These are phyloP conservation scores for Termitomyces sp. DNA, from an alignment of 768 basidiomycete species.

Conservation along the genomic window DNA sequence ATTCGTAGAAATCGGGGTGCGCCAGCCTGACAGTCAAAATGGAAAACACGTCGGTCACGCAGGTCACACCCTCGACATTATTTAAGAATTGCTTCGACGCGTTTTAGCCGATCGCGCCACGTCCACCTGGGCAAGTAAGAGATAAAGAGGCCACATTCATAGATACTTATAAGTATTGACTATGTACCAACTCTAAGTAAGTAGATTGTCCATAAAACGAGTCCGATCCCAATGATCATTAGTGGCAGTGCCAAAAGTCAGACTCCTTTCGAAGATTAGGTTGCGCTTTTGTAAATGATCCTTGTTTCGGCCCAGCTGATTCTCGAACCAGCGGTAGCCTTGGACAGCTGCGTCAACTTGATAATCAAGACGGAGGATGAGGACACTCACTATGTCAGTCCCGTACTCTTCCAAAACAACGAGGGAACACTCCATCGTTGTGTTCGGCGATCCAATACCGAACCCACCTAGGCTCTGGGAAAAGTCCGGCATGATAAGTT, in stretches of 20 bases:
- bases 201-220: background rate
- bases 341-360: background rate
- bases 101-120: background rate
- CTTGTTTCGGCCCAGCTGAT: slow-evolving; percentile 16
- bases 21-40: slow-evolving; percentile 1
- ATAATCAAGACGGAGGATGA: background rate
- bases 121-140: background rate
- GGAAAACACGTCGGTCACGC: slow-evolving; percentile 2
- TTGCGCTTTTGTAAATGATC: background rate
- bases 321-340: slow-evolving; percentile 21
- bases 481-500: slow-evolving; percentile 43
- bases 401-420: slow-evolving; percentile 40
- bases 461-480: slow-evolving; percentile 33
- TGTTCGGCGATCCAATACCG: slow-evolving; percentile 23
- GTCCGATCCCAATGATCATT: background rate
- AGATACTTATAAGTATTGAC: too few relatives aligned
- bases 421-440: slow-evolving; percentile 29
- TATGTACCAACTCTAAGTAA: background rate
- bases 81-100: background rate
- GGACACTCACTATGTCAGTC: slow-evolving; percentile 23
- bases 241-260: background rate
- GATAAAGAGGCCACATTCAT: background rate
- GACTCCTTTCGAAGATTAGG: too few relatives aligned
- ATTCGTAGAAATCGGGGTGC: slow-evolving; percentile 49
- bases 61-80: background rate